A percentile compares a stretch with the other conserved stretches of the same genome.
phyloP scores from a whole-genome alignment of 2,329 filamentous ascomycete genomes.

The Verticillium dahliae region DNA sequence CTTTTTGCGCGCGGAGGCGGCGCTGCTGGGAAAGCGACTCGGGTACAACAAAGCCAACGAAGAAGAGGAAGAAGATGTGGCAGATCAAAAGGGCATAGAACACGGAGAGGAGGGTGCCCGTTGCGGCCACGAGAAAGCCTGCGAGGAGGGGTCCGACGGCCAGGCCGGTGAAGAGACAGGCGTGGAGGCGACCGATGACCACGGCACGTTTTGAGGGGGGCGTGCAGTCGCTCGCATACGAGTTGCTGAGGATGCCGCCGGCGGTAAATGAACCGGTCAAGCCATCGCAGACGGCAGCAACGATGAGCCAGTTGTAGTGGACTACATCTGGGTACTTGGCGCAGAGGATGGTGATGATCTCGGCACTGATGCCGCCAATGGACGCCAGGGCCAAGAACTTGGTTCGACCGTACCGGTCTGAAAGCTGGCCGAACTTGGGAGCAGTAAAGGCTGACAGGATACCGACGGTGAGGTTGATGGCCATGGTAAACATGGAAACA shows the following conservation, averaged over 20 bases:
- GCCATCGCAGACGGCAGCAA: constrained; percentile 75
- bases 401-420: constrained; percentile 79
- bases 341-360: constrained; percentile 72
- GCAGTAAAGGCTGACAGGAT: constrained; percentile 73
- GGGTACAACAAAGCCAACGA: constrained; percentile 65
- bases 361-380: constrained; percentile 65
- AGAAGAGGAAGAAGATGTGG: constrained; percentile 67
- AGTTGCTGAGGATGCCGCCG: constrained; percentile 67
- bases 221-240: constrained; percentile 87
- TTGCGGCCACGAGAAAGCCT: constrained; percentile 71
- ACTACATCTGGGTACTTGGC: constrained; percentile 67
- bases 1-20: constrained; percentile 64
- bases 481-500: constrained; percentile 72
- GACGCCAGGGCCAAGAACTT: constrained; percentile 67
- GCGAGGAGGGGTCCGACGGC: constrained; percentile 79
- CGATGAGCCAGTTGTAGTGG: constrained; percentile 70
- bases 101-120: constrained; percentile 68
- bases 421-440: constrained; percentile 77
- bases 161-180: constrained; percentile 81
- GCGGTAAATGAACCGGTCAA: constrained; percentile 84
- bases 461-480: constrained; percentile 68
- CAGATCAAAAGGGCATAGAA: constrained; percentile 76
- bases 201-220: constrained; percentile 72
- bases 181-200: constrained; percentile 84
- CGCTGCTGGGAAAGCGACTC: constrained; percentile 76